Base-by-base conservation (phyloP, 1,139 yeast genomes). In the Wickerhamiella infanticola region DNA sequence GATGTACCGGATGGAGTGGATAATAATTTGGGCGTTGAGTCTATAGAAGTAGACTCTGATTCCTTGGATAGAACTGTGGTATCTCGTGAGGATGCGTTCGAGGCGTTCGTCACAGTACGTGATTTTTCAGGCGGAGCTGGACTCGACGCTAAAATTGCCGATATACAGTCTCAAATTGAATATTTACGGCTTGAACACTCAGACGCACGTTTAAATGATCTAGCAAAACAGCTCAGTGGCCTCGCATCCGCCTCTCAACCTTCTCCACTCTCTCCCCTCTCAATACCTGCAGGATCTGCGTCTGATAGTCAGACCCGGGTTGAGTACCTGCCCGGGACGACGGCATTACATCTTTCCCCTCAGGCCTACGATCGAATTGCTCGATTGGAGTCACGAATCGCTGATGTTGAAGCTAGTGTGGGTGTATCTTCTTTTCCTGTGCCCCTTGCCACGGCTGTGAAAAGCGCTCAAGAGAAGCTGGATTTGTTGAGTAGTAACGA, bases 101-200 rank as follows among this genome's bases (percentile, higher is more conserved):
- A 41, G 38, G 40, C 46, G 7, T 44, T 33, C 23, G 46, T 33
- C 6, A 40, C 38, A n/a, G 37, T 11, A 4, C 46, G 27, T 3
- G 42, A 40, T n/a, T 27, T 40, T 4, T 8, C 37, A 9, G 24
- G 13, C 3, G 42, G 42, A 26, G 37, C n/a, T 4, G 24, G 35
- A 7, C 33, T 58, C 6, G 69, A 63, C 23, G 74, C 72, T 54
- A 69, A 65, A 51, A 51, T 76, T 37, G 64, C 66, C 1, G 56
- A 80, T 44, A 67, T 76, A 36, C 56, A 63, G 33, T 55, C 65
- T 31, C 79, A 74, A 50, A 57, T 75, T 39, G 64, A 64, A 35
- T 75, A 71, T 47, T 55, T 72, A 3, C 51, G 54, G 13, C 52
- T 47, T 23, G 52, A 48, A 38, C 45, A 51, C n/a, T 24, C n/a